Base-by-base conservation (phyloP, 345 rosid genomes). In the Clarkia xantiana region DNA sequence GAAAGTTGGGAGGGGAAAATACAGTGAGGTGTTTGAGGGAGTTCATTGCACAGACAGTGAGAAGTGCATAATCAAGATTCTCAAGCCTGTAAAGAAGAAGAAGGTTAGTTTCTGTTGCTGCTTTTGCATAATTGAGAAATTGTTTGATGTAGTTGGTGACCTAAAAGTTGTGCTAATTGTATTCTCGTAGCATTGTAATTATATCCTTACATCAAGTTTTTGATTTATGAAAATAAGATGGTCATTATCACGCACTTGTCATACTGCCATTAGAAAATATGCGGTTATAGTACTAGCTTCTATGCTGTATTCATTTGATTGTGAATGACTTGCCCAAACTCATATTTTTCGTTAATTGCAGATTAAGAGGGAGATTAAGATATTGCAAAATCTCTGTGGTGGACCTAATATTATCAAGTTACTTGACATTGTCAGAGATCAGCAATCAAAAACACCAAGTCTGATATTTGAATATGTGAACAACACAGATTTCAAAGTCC, bases 281-380 rank as follows among this genome's bases (percentile, higher is more conserved):
- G 36, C 7, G 36, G 36, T 29, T 29, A 29, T 29, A 7, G 1
- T 7, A 29, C 36, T 29, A 29, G 7, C 6, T 29, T 51, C 18
- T 54, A 36, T 42, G 13, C 11, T 43, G n/a, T 42, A 19, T n/a
- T 17, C 25, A 10, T 40, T 18, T 40, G 39, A 19, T 19, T 29
- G 36, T 29, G 36, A 29, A 29, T 29, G 36, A 29, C 36, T 29
- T 29, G 36, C 9, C 29, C 40, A 44, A 23, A 29, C 44, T 43
- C 36, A 47, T 42, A n/a, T 34, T 14, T 45, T 29, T 29, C 52
- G 42, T 10, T 47, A 29, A 61, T 22, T 65, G 73, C 89, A 86
- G 98, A 91, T 86, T 61, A 91, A 79, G 77, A 81, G 98, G 73
- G 98, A 91, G 80, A 86, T 91, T 50, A 86, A 91, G 65, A 91